Conservation (phyloP, 441 rosid genomes). For the Kokia cookei region DNA sequence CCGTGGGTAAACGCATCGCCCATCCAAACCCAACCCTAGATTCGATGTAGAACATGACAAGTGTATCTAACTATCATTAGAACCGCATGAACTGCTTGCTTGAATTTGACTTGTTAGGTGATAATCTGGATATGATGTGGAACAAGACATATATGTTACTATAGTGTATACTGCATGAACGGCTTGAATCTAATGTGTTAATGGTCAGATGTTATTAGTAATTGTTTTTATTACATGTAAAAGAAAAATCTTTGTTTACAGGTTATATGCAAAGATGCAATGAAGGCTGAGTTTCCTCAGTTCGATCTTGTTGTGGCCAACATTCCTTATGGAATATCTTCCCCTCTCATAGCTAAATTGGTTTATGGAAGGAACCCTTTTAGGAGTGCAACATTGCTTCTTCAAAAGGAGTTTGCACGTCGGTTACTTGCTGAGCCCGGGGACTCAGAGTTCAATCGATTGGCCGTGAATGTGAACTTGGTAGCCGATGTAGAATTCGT, state of each 20-base stretch:
- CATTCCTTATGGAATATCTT: conserved; percentile 81
- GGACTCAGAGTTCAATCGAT: conserved; percentile 71
- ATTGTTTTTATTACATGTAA: neutral
- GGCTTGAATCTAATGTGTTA: too few species aligned
- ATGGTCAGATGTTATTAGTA: too few species aligned
- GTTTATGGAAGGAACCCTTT: conserved; percentile 57
- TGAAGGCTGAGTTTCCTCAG: conserved; percentile 62
- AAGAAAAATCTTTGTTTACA: conserved; percentile 18
- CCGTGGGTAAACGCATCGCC: too few species aligned
- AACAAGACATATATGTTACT: too few species aligned
- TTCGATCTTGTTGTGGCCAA: conserved; percentile 82
- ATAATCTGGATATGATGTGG: too few species aligned
- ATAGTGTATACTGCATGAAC: too few species aligned
- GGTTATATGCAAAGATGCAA: conserved; percentile 70
- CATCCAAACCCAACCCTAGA: too few species aligned
- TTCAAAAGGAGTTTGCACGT: conserved; percentile 88
- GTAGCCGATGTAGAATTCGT: conserved; percentile 67
- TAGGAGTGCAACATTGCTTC: conserved; percentile 71
- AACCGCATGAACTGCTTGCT: too few species aligned
- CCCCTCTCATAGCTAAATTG: conserved; percentile 73
- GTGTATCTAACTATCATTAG: too few species aligned
- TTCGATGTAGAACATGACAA: too few species aligned
- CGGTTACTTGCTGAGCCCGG: conserved; percentile 80
- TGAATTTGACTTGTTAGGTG: too few species aligned
- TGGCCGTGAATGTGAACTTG: conserved; percentile 83